Conservation (phyloP, 2,329 filamentous ascomycete species). For the Pyricularia sp. region DNA sequence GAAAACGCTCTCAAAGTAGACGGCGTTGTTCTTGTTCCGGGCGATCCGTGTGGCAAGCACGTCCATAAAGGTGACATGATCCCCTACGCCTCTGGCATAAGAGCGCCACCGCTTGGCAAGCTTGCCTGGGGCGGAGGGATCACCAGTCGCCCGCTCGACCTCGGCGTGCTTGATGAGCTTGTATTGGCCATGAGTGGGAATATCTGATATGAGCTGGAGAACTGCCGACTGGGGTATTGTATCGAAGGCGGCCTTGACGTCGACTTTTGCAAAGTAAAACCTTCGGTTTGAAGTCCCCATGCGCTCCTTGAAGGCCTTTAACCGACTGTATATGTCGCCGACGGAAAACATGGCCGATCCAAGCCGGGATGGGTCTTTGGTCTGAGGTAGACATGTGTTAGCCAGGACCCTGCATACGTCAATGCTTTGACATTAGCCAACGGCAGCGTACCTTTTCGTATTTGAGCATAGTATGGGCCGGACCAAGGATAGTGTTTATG, state of each 20-base stretch:
- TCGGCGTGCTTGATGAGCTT: constrained; percentile 66
- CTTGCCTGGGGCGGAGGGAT: constrained; percentile 25
- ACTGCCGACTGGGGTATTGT: constrained; percentile 80
- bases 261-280: constrained; percentile 85
- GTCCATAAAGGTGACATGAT: constrained; percentile 33
- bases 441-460: constrained; percentile 56
- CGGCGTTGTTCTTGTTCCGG: constrained; percentile 49
- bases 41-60: constrained; percentile 30
- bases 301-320: constrained; percentile 58
- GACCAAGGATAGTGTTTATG: constrained; percentile 55
- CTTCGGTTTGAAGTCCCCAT: constrained; percentile 27
- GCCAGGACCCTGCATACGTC: not conserved
- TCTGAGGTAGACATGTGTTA: constrained; percentile 19
- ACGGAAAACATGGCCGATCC: constrained; percentile 76
- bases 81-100: constrained; percentile 33
- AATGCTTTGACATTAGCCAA: not conserved
- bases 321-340: constrained; percentile 64
- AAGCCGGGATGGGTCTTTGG: constrained; percentile 47
- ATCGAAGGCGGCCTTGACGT: constrained; percentile 89
- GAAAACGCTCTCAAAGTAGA: constrained; percentile 66
- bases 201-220: constrained; percentile 53
- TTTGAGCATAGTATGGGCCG: constrained; percentile 67
- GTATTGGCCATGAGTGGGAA: constrained; percentile 53
- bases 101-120: constrained; percentile 47
- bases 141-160: constrained; percentile 38